Base-by-base conservation (phyloP, 1,284 basidiomycete genomes). In the Cryptococcus floricola region DNA sequence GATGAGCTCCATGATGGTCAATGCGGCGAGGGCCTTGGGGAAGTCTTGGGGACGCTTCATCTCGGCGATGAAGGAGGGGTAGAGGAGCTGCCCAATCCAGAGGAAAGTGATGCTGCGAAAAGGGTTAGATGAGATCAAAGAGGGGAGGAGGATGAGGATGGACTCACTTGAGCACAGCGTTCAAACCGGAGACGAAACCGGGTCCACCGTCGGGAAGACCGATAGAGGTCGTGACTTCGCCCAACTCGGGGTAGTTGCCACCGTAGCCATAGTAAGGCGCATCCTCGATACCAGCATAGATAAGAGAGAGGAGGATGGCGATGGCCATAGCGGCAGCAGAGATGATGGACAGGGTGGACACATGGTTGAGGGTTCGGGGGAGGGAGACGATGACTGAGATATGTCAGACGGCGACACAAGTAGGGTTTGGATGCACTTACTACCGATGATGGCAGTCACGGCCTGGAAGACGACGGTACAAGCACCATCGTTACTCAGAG, bases 401-500 rank as follows among this genome's bases (percentile, higher is more conserved):
- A 31, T 1, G 13, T 27, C 23, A 25, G 31, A 48, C 46, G 25
- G n/a, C 46, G 27, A n/a, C 7, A 13, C 46, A n/a, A 5, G 8
- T 2, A 23, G 10, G 5, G 3, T 16, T 27, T 9, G 28, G 8
- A 13, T 19, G 39, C 43, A 60, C 69, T 67, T 37, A 70, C 65
- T 66, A 38, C 72, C 74, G 25, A 75, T 70, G 44, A 75, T 61
- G 9, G 71, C 78, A 0, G 79, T 64, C 46, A 83, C 73, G n/a
- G 80, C 78, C 51, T 80, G 81, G 74, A 84, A 86, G 1, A 77
- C 76, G 45, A 86, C 76, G 0, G 84, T 84, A 71, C 83, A 85
- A 19, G 78, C 68, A 0, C 80, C 79, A n/a, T 80, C 80, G 61
- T 82, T 77, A 1, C 81, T 80, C 4, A 87, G 76, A 0, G 84